Evolutionary conservation across 371 early-diverging fungal species (phyloP).

Genomic region (Rhizopus delemar): DNA sequence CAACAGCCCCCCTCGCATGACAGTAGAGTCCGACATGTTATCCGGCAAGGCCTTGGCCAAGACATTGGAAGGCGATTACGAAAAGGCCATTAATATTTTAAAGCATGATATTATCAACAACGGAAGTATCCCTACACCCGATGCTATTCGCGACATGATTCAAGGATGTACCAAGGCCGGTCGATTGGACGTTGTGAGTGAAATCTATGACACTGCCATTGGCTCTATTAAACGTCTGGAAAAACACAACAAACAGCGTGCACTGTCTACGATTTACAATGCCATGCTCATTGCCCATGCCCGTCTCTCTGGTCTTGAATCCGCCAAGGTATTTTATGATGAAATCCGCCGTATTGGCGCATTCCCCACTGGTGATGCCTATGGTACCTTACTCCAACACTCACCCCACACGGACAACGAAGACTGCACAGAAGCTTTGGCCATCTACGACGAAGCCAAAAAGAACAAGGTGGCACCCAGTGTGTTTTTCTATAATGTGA

Average conservation of each 20-base stretch:
- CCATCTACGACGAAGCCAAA: conserved; percentile 60
- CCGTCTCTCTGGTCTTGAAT: conserved; percentile 37
- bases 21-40: conserved; percentile 24
- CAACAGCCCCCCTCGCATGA: neutral
- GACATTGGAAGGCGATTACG: conserved; percentile 31
- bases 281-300: conserved; percentile 61
- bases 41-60: conserved; percentile 35
- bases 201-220: conserved; percentile 33
- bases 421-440: conserved; percentile 53
- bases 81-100: conserved; percentile 29
- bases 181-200: conserved; percentile 25
- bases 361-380: conserved; percentile 52
- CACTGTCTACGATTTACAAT: conserved; percentile 36
- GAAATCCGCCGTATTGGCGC: conserved; percentile 35
- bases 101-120: conserved; percentile 31
- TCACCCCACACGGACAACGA: neutral
- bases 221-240: conserved; percentile 23
- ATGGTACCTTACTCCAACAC: conserved; percentile 41
- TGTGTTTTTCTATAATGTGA: conserved; percentile 64
- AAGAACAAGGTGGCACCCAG: conserved; percentile 56
- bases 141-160: conserved; percentile 49
- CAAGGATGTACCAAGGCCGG: conserved; percentile 29
- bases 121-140: conserved; percentile 38
- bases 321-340: conserved; percentile 52
- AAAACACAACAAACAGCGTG: conserved; percentile 18